Base-by-base conservation (phyloP, 208 protist genomes). In the Wallacemonas sp. region DNA sequence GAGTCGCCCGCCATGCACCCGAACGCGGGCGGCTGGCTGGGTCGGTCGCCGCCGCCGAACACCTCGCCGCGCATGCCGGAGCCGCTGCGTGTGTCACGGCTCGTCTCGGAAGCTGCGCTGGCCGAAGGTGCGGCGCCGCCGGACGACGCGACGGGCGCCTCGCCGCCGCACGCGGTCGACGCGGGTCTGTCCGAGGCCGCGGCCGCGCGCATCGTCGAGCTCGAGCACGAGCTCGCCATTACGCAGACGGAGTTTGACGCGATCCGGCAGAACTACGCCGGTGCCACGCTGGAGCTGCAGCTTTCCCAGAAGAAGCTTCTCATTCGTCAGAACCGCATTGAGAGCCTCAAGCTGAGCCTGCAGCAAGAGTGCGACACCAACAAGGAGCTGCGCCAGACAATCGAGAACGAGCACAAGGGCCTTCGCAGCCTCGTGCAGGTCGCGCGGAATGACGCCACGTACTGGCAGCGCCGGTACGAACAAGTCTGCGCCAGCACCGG, bases 271-370 rank as follows among this genome's bases (percentile, higher is more conserved):
- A 44, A 62, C 31, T 79, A 82, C 62, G 78, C 80, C 28, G 73
- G 70, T 16, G 31, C 74, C 1, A 70, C 65, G 26, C 44, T 84
- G 23, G 82, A 91, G 55, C 61, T 89, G 71, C 74, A 94, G 57
- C 71, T 85, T 11, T 84, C 85, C 25, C 77, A 90, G 74, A 87
- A 87, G 54, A 77, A 78, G 38, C 74, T 97, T 1, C 42, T 66
- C 1, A 77, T 93, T 22, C 88, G 89, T 12, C 78, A 92, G 32
- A 72, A 84, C 32, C 89, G 85, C 42, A 83, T 97, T 44, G 86
- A 89, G 42, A 82, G 65, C 33, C 70, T 97, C n/a, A 84, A 88
- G 39, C 61, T 73, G 46, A 78, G 77, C 3, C 70, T 97, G 50
- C 57, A 79, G 64, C 70, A 89, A 18, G 91, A 88, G 71, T 75